Percentiles rank a stretch among this genome's conserved stretches.
Evolutionary conservation across 176 grass and related monocot genomes (phyloP).

Genomic region (Alloteropsis semialata): DNA sequence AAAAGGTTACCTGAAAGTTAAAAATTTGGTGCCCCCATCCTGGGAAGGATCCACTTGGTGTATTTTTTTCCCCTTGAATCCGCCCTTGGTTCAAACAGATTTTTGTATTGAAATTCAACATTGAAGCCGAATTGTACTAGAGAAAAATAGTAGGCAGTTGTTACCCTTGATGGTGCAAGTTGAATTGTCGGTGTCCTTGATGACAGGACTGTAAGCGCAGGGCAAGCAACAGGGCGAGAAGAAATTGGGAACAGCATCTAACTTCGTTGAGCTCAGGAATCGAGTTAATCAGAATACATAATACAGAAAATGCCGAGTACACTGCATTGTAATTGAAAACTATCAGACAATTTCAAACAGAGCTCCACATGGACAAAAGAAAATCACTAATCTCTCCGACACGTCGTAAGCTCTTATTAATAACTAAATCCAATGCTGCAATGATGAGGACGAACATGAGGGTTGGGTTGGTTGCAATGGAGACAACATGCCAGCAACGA

Average conservation of each 20-base stretch:
- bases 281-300: not conserved
- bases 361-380: not conserved
- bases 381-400: not conserved
- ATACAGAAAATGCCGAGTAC: not conserved
- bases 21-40: no score
- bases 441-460: constrained; percentile 35
- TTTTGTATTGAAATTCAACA: not conserved
- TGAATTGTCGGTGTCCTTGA: not conserved
- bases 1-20: no score
- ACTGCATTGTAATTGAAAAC: not conserved
- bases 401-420: not conserved
- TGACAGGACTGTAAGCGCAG: constrained; percentile 2
- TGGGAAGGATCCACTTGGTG: not conserved
- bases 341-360: not conserved
- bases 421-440: constrained; percentile 7
- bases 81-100: not conserved
- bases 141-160: not conserved
- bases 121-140: not conserved
- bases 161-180: not conserved
- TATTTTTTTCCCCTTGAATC: not conserved
- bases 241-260: not conserved
- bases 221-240: constrained; percentile 18
- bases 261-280: not conserved
- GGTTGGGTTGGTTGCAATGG: not conserved
- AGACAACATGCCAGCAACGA: constrained; percentile 22